A percentile compares a stretch with the other conserved stretches of the same genome.
Evolutionary conservation across 371 early-diverging fungal genomes (phyloP).

Genomic region (Lichtheimia ornata): DNA sequence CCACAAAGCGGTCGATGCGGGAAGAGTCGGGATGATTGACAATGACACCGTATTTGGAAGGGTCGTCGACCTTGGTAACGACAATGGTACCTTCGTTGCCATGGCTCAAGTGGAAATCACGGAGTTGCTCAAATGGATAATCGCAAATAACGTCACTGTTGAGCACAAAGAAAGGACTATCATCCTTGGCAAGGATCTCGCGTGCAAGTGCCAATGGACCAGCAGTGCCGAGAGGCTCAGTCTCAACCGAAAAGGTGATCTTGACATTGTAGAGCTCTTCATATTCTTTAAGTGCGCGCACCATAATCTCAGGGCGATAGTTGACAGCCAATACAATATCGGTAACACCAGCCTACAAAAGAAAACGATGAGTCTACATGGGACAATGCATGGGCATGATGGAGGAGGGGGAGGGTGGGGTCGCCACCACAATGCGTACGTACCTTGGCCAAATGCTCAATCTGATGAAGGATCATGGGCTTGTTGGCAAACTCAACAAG

Average conservation of each 20-base stretch:
- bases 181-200: conserved; percentile 88
- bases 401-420: too few species aligned
- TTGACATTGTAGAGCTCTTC: conserved; percentile 86
- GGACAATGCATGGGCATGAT: neutral
- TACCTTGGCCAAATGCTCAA: conserved; percentile 95
- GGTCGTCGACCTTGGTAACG: conserved; percentile 96
- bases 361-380: neutral
- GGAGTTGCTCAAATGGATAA: conserved; percentile 91
- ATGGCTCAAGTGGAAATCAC: conserved; percentile 84
- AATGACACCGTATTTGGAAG: conserved; percentile 97
- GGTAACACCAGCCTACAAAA: conserved; percentile 87
- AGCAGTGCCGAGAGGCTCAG: conserved; percentile 96
- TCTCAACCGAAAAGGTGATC: conserved; percentile 97
- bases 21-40: conserved; percentile 70
- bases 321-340: conserved; percentile 99
- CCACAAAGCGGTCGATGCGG: conserved; percentile 93
- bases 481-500: conserved; percentile 98
- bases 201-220: conserved; percentile 97
- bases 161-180: conserved; percentile 96
- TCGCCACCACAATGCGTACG: too few species aligned
- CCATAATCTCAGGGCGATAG: conserved; percentile 97
- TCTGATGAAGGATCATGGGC: conserved; percentile 99
- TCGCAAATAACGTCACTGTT: conserved; percentile 99
- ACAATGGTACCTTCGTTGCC: conserved; percentile 93
- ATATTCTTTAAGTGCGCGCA: conserved; percentile 80